Evolutionary conservation across 177 flowering plant species (phyloP).

Genomic region (Tripterygium wilfordii): DNA sequence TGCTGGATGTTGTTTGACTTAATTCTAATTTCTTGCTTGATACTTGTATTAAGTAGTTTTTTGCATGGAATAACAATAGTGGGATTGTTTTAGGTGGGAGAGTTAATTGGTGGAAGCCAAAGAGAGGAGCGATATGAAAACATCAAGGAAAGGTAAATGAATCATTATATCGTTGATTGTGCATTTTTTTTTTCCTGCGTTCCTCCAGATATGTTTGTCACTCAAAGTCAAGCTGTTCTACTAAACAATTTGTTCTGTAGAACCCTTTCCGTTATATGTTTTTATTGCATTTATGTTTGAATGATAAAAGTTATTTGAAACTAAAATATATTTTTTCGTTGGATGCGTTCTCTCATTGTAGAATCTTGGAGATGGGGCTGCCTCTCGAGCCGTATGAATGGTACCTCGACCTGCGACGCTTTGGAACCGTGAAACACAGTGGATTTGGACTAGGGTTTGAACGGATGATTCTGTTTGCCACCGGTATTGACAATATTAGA

Average conservation of each 20-base stretch:
- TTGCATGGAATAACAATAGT: too few species aligned
- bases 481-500: slow-evolving; percentile 88
- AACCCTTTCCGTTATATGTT: too few species aligned
- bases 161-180: too few species aligned
- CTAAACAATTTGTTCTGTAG: too few species aligned
- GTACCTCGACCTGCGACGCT: slow-evolving; percentile 94
- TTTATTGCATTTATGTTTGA: too few species aligned
- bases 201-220: too few species aligned
- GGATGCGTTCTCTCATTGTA: slow-evolving; percentile 21
- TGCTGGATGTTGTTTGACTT: too few species aligned
- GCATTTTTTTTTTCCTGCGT: too few species aligned
- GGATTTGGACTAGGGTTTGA: slow-evolving; percentile 99
- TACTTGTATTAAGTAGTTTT: too few species aligned
- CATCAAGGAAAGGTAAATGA: slow-evolving; percentile 64
- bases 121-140: slow-evolving; percentile 86
- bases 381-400: slow-evolving; percentile 90
- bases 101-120: slow-evolving; percentile 92
- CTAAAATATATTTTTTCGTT: neutral
- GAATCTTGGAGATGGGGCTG: slow-evolving; percentile 74
- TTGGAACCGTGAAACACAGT: slow-evolving; percentile 80
- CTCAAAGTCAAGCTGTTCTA: too few species aligned
- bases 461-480: slow-evolving; percentile 89
- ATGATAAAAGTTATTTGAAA: neutral
- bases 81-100: slow-evolving; percentile 66
- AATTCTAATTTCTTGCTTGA: too few species aligned